These are phyloP conservation scores for Claviceps sorghi DNA, from an alignment of 2,329 filamentous ascomycete genomes.

Conservation along the genomic window DNA sequence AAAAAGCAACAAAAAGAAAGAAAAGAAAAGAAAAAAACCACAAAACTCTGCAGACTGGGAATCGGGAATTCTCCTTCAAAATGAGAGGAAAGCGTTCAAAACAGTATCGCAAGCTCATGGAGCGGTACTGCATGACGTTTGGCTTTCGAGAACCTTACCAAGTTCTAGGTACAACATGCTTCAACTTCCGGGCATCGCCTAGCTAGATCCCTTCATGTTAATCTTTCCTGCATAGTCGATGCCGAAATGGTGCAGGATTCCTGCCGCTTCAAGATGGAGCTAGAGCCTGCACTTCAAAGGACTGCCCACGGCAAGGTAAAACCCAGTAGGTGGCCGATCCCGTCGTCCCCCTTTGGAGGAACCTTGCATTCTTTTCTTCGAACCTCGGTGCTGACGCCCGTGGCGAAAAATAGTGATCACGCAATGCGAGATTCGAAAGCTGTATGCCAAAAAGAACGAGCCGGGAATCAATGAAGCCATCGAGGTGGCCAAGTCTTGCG, in stretches of 20 bases:
- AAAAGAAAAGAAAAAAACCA: background rate
- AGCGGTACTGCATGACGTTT: conserved; percentile 75
- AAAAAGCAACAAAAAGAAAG: no score
- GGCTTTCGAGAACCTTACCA: conserved; percentile 92
- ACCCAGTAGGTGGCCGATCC: conserved; percentile 41
- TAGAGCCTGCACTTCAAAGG: conserved; percentile 60
- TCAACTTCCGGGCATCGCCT: background rate
- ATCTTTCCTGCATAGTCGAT: conserved; percentile 42
- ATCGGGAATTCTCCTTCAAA: conserved; percentile 9
- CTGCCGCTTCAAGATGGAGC: conserved; percentile 74
- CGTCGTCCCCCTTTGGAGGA: background rate
- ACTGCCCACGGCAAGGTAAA: conserved; percentile 82
- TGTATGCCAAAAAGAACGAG: conserved; percentile 49
- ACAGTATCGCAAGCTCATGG: conserved; percentile 69
- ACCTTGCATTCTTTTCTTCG: background rate
- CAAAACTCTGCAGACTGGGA: background rate
- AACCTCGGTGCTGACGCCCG: conserved; percentile 13
- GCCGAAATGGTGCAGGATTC: conserved; percentile 73
- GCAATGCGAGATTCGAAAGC: conserved; percentile 65
- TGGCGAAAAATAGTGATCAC: conserved; percentile 47
- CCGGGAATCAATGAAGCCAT: conserved; percentile 47
- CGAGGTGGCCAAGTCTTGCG: conserved; percentile 57
- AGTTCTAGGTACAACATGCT: conserved; percentile 45
- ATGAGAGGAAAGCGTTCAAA: conserved; percentile 40
- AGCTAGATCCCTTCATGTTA: background rate